These are phyloP conservation scores for Apiospora phragmitis DNA, from an alignment of 2,329 filamentous ascomycete genomes.

Conservation along the genomic window DNA sequence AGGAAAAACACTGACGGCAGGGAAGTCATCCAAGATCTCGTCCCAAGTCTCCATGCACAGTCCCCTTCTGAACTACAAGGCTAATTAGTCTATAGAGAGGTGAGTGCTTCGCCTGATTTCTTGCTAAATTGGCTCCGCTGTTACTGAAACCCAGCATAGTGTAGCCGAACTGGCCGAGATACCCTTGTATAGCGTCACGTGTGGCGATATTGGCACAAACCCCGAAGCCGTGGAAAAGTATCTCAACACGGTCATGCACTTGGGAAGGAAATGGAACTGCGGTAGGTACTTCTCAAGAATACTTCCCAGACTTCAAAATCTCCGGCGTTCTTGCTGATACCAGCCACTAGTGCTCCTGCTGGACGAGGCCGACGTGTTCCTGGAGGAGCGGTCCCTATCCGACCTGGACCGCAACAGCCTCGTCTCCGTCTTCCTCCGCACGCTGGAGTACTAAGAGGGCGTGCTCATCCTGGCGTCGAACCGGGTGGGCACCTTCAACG, in stretches of 20 bases:
- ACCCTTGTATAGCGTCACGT: not conserved
- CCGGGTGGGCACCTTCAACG: constrained; percentile 22
- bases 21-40: not conserved
- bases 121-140: too few species aligned
- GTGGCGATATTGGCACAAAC: not conserved
- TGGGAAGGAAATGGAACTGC: not conserved
- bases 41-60: too few species aligned
- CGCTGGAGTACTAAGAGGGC: constrained; percentile 21
- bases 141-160: not conserved
- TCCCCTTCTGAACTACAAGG: too few species aligned
- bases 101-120: not conserved
- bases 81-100: not conserved
- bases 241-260: not conserved
- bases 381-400: not conserved
- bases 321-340: too few species aligned
- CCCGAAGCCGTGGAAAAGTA: not conserved
- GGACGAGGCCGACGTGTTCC: not conserved
- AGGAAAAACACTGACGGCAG: not conserved
- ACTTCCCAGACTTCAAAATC: not conserved
- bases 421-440: constrained; percentile 17
- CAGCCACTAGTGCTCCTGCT: not conserved
- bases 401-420: not conserved
- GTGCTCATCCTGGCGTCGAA: constrained; percentile 24
- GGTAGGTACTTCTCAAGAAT: not conserved
- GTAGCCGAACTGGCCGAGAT: not conserved